Conservation (phyloP, 2,329 filamentous ascomycete species). For the Alternaria burnsii region DNA sequence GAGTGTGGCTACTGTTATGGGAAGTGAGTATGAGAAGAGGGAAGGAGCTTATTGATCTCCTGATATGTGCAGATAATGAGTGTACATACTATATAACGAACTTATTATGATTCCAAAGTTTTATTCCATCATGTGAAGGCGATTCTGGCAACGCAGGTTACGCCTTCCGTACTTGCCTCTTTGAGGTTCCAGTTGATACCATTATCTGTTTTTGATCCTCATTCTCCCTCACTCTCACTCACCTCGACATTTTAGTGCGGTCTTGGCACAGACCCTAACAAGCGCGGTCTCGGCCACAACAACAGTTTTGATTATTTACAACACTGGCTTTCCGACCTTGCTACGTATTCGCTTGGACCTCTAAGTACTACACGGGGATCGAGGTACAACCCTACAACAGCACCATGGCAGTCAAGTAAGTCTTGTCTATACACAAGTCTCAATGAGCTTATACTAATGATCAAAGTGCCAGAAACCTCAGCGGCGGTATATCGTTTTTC, state of each 20-base stretch:
- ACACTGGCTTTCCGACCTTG: too few relatives aligned
- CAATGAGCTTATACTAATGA: not conserved
- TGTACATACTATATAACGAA: not conserved
- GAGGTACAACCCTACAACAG: rapidly evolving
- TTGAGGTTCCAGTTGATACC: rapidly evolving
- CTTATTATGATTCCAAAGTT: not conserved
- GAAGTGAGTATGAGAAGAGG: conserved; percentile 58
- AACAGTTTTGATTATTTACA: too few relatives aligned
- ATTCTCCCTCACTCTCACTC: too few relatives aligned
- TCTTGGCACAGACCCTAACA: rapidly evolving
- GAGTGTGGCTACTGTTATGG: conserved; percentile 57
- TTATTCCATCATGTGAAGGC: too few relatives aligned
- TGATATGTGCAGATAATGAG: not conserved
- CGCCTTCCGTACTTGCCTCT: too few relatives aligned
- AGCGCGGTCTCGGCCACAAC: too few relatives aligned
- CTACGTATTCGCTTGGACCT: too few relatives aligned
- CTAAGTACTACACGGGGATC: not conserved
- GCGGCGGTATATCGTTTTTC: not conserved
- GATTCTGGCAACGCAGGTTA: rapidly evolving
- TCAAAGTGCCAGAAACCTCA: rapidly evolving
- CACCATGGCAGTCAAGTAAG: not conserved
- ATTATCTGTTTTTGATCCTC: rapidly evolving
- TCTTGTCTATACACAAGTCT: not conserved
- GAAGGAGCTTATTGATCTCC: conserved; percentile 59
- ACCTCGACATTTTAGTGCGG: not conserved